Percentiles rank a stretch among this genome's conserved stretches.
phyloP scores from a whole-genome alignment of 148 eudicot genomes.

The Camellia granthamiana region DNA sequence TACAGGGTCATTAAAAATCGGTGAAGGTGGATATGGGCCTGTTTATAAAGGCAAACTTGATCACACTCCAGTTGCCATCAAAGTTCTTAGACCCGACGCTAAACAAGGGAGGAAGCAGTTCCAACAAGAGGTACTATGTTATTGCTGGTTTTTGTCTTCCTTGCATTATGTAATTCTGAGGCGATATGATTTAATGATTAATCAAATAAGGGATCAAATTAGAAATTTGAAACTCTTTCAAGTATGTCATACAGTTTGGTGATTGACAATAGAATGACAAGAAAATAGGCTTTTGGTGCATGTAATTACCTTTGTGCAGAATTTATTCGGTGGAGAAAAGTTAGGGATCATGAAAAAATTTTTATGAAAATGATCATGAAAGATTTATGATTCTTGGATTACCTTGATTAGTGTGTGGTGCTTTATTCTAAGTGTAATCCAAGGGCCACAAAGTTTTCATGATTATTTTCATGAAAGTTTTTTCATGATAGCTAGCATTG shows the following conservation, averaged over 20 bases:
- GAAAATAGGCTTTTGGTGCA: neutral
- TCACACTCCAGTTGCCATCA: slow-evolving; percentile 85
- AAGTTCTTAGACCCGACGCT: slow-evolving; percentile 74
- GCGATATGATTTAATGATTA: neutral
- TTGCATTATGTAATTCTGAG: neutral
- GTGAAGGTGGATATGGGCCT: slow-evolving; percentile 97
- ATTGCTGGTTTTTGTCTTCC: neutral
- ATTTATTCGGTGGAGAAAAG: neutral
- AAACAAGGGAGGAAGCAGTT: slow-evolving; percentile 80
- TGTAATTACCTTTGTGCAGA: neutral
- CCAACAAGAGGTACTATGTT: slow-evolving; percentile 51
- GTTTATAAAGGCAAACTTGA: slow-evolving; percentile 71
- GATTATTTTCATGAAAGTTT: too few species aligned
- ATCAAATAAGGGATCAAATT: neutral
- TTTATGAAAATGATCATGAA: too few species aligned
- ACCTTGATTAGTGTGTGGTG: too few species aligned
- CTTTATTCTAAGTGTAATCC: too few species aligned
- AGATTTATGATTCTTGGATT: too few species aligned
- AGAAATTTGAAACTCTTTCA: neutral
- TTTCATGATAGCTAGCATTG: too few species aligned
- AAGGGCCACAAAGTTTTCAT: too few species aligned
- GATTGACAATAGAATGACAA: neutral
- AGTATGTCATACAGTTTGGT: neutral
- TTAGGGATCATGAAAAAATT: too few species aligned
- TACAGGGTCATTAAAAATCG: slow-evolving; percentile 44